A percentile compares a stretch with the other conserved stretches of the same genome.
Evolutionary conservation across 495 filamentous ascomycete genomes (phyloP).

Genomic region (Tetracladium marchalianum): DNA sequence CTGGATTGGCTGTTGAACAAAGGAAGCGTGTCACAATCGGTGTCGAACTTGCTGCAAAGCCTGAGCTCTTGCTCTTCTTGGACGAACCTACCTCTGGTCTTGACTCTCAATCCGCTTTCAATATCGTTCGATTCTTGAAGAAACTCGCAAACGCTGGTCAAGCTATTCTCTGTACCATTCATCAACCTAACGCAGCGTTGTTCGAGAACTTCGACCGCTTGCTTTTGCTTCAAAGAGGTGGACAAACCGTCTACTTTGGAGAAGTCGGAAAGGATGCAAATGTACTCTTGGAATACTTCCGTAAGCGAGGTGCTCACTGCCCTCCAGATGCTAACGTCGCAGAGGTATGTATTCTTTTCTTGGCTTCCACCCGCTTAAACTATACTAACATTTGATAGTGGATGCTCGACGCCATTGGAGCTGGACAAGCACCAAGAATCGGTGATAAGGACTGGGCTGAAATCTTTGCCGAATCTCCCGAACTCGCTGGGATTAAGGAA

Average conservation of each 20-base stretch:
- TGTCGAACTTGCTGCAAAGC: conserved; percentile 79
- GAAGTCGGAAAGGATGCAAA: conserved; percentile 53
- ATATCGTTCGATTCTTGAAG: conserved; percentile 78
- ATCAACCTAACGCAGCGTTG: conserved; percentile 78
- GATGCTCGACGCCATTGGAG: conserved; percentile 82
- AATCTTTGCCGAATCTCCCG: conserved; percentile 62
- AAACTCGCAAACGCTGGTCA: conserved; percentile 78
- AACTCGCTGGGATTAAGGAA: conserved; percentile 56
- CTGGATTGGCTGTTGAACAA: conserved; percentile 83
- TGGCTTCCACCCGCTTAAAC: conserved; percentile 25
- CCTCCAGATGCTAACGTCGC: conserved; percentile 55
- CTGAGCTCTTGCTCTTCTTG: conserved; percentile 75
- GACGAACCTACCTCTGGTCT: conserved; percentile 88
- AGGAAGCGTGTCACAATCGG: conserved; percentile 86
- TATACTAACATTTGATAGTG: conserved; percentile 63
- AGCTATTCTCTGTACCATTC: conserved; percentile 86
- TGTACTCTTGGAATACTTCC: conserved; percentile 57
- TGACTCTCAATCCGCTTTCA: conserved; percentile 77
- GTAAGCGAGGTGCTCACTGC: conserved; percentile 47
- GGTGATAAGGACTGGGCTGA: conserved; percentile 74
- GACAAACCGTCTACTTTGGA: conserved; percentile 67
- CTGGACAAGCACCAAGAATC: conserved; percentile 58
- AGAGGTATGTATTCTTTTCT: conserved; percentile 53
- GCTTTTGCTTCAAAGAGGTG: conserved; percentile 55
- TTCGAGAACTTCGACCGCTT: conserved; percentile 75